Conservation (phyloP, 2,329 filamentous ascomycete genomes). For the Colletotrichum tanaceti region DNA sequence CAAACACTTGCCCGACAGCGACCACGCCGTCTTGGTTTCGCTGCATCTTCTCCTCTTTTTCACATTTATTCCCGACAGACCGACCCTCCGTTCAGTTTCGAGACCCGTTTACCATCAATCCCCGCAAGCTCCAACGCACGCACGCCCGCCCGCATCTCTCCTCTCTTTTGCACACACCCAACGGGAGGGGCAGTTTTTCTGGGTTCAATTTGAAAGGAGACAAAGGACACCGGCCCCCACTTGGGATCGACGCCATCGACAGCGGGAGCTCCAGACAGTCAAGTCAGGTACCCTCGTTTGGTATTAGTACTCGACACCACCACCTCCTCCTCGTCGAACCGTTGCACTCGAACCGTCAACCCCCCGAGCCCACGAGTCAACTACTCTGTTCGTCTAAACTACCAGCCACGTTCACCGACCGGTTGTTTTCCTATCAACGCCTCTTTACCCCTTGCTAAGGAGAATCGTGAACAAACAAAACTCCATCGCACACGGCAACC, state of each 20-base stretch:
- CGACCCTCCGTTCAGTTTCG: too few species aligned
- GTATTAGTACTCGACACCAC: conserved; percentile 37
- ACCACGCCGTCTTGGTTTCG: conserved; percentile 25
- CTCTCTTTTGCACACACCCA: conserved; percentile 24
- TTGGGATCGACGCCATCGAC: conserved; percentile 37
- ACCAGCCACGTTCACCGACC: conserved; percentile 21
- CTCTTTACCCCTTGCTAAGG: neutral
- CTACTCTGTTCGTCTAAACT: neutral
- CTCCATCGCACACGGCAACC: neutral
- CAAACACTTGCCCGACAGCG: conserved; percentile 32
- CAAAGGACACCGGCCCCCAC: conserved; percentile 36
- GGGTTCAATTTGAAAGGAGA: conserved; percentile 38
- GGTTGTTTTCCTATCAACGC: neutral
- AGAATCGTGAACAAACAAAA: neutral
- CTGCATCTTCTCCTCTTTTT: conserved; percentile 37
- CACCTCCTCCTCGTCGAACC: conserved; percentile 1
- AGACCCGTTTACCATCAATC: conserved; percentile 21
- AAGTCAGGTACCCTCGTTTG: conserved; percentile 16
- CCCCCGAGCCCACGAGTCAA: conserved; percentile 35
- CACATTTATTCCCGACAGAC: conserved; percentile 36
- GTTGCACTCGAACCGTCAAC: conserved; percentile 22
- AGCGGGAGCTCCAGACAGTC: conserved; percentile 23
- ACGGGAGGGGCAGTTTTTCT: conserved; percentile 2
- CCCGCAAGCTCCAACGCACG: conserved; percentile 33
- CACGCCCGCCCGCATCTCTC: conserved; percentile 21